Evolutionary conservation across 1,139 yeast genomes (phyloP).

Genomic region (Magnusiomyces ingens): DNA sequence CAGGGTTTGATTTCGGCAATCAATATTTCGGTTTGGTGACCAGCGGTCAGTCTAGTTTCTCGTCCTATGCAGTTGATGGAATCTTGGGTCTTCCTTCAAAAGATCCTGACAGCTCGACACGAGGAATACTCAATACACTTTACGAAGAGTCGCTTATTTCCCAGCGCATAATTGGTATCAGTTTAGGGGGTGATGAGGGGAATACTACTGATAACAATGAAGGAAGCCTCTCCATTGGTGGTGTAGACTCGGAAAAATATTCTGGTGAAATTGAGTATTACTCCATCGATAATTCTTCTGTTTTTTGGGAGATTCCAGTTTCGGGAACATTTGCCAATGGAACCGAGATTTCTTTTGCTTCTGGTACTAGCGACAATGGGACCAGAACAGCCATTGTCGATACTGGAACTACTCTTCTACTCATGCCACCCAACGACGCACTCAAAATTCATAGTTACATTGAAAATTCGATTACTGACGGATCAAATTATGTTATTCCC

Average conservation of each 20-base stretch:
- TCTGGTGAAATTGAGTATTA: slow-evolving; percentile 40
- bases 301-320: slow-evolving; percentile 51
- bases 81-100: slow-evolving; percentile 50
- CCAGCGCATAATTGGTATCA: slow-evolving; percentile 38
- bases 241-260: slow-evolving; percentile 37
- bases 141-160: slow-evolving; percentile 35
- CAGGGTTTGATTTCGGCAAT: slow-evolving; percentile 37
- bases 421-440: slow-evolving; percentile 54
- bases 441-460: slow-evolving; percentile 47
- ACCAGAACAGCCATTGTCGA: slow-evolving; percentile 48
- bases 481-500: slow-evolving; percentile 51
- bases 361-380: slow-evolving; percentile 28
- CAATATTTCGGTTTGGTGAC: slow-evolving; percentile 50
- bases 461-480: slow-evolving; percentile 45
- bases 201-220: slow-evolving; percentile 25
- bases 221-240: slow-evolving; percentile 44
- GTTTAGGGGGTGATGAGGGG: slow-evolving; percentile 32
- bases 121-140: slow-evolving; percentile 35
- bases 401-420: slow-evolving; percentile 61
- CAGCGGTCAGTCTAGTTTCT: slow-evolving; percentile 48
- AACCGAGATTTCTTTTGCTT: slow-evolving; percentile 28
- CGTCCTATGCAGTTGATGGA: slow-evolving; percentile 51
- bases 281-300: slow-evolving; percentile 28
- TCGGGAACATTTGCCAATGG: slow-evolving; percentile 36
- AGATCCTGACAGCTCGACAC: slow-evolving; percentile 15